These are phyloP conservation scores for Alternaria alternata DNA, from an alignment of 2,329 filamentous ascomycete genomes.

Conservation along the genomic window DNA sequence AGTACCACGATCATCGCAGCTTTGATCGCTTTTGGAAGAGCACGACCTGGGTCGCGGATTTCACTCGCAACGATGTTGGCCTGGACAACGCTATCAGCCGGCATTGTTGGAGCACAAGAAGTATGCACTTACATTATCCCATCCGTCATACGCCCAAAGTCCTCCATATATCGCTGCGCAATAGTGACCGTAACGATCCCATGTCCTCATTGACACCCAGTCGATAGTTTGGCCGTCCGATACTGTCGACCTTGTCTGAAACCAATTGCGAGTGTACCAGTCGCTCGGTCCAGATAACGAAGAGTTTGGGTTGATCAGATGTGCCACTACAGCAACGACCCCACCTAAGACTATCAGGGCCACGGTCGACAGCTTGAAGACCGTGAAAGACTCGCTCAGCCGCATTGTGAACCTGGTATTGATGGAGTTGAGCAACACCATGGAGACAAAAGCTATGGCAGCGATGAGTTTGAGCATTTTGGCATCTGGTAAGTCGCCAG, in stretches of 20 bases:
- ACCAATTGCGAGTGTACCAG: slow-evolving; percentile 62
- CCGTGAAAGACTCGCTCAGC: slow-evolving; percentile 54
- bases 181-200: slow-evolving; percentile 68
- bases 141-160: slow-evolving; percentile 71
- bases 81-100: slow-evolving; percentile 22
- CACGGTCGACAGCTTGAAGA: slow-evolving; percentile 50
- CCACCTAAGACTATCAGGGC: slow-evolving; percentile 43
- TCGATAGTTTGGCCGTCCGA: slow-evolving; percentile 53
- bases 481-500: slow-evolving; percentile 24
- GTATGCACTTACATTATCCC: slow-evolving; percentile 65
- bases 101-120: not conserved
- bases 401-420: slow-evolving; percentile 53
- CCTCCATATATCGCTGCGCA: slow-evolving; percentile 69
- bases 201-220: slow-evolving; percentile 56
- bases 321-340: slow-evolving; percentile 40
- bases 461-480: slow-evolving; percentile 48
- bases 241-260: slow-evolving; percentile 59
- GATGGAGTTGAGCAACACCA: slow-evolving; percentile 56
- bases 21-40: slow-evolving; percentile 68
- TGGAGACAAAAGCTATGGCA: slow-evolving; percentile 47
- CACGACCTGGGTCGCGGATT: slow-evolving; percentile 44
- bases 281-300: slow-evolving; percentile 42
- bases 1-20: slow-evolving; percentile 68
- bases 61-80: slow-evolving; percentile 52
- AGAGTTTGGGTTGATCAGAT: slow-evolving; percentile 38